phyloP scores from a whole-genome alignment of 352 stramenopile genomes.

The Ophiocytium majus region DNA sequence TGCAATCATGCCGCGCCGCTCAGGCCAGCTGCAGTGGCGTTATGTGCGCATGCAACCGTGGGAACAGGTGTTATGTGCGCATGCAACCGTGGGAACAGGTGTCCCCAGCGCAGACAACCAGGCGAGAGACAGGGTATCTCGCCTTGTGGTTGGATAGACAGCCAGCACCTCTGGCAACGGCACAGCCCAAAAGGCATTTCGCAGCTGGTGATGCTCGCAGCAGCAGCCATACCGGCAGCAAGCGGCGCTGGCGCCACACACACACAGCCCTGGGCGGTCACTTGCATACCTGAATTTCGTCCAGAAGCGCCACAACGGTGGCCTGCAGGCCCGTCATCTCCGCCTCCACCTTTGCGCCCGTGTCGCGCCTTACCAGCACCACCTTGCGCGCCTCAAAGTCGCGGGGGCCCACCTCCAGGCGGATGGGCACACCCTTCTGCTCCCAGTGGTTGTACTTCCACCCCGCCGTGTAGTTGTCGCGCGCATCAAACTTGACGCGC shows the following conservation, averaged over 20 bases:
- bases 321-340: constrained; percentile 23
- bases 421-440: constrained; percentile 97
- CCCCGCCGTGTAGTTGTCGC: constrained; percentile 75
- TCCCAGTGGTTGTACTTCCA: constrained; percentile 97
- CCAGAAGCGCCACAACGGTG: constrained; percentile 40
- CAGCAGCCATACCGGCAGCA: too few relatives aligned
- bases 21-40: too few relatives aligned
- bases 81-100: too few relatives aligned
- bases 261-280: not conserved
- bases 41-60: too few relatives aligned
- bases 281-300: constrained; percentile 55
- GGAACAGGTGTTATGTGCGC: too few relatives aligned
- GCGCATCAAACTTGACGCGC: constrained; percentile 89
- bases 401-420: constrained; percentile 94
- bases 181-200: too few relatives aligned
- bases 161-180: too few relatives aligned
- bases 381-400: constrained; percentile 90
- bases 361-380: constrained; percentile 87
- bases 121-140: too few relatives aligned
- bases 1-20: too few relatives aligned
- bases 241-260: not conserved
- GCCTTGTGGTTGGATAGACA: too few relatives aligned
- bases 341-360: constrained; percentile 57
- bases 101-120: too few relatives aligned
- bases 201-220: too few relatives aligned